These are phyloP conservation scores for Chlorella sp. DNA, from an alignment of 139 green algal species.

Conservation along the genomic window DNA sequence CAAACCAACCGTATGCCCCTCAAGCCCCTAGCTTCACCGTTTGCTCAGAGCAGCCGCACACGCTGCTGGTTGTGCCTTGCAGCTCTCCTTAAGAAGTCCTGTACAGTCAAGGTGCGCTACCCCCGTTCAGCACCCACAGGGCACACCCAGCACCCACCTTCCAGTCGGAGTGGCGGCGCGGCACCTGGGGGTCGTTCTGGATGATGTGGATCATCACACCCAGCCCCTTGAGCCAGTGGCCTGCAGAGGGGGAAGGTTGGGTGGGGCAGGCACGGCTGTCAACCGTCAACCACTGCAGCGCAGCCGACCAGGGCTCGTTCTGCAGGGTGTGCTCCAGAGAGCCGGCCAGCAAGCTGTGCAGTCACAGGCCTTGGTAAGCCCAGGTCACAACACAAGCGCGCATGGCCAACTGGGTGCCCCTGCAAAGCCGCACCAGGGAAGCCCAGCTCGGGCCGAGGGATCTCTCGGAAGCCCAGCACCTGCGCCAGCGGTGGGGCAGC, in stretches of 20 bases:
- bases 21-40: too few relatives aligned
- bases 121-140: too few relatives aligned
- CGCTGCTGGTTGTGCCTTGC: too few relatives aligned
- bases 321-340: background rate
- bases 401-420: too few relatives aligned
- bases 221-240: constrained; percentile 13
- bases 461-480: constrained; percentile 27
- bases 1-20: too few relatives aligned
- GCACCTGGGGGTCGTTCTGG: constrained; percentile 18
- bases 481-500: too few relatives aligned
- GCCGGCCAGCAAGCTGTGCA: background rate
- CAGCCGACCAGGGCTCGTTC: too few relatives aligned
- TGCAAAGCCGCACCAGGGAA: background rate
- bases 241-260: background rate
- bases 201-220: constrained; percentile 41
- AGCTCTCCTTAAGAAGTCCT: too few relatives aligned
- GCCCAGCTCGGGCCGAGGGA: constrained; percentile 20
- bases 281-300: too few relatives aligned
- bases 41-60: too few relatives aligned
- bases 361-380: background rate
- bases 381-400: background rate
- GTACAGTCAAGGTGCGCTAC: too few relatives aligned
- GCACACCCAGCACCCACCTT: too few relatives aligned
- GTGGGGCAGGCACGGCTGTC: background rate
- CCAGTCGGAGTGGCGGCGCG: background rate